Base-by-base conservation (phyloP, 768 basidiomycete genomes). In the Ephemerocybe angulata region DNA sequence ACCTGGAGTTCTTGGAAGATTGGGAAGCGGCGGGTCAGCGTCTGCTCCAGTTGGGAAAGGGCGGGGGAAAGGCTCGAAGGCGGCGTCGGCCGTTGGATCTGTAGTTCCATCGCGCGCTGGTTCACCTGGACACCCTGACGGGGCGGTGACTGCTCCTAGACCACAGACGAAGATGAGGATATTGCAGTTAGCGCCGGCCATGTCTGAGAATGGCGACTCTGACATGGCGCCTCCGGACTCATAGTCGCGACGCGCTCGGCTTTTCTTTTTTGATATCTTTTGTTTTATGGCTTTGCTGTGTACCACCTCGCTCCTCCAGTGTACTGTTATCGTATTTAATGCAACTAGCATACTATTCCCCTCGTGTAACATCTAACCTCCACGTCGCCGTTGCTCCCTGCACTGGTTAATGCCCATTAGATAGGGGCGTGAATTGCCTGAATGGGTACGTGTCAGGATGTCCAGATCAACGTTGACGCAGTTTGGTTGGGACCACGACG, bases 81-180 rank as follows among this genome's bases (percentile, higher is more conserved):
- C 65, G 24, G 65, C 65, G 11, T 82, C 79, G 7, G 68, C 72
- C 30, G 71, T 74, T 40, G 78, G 75, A 15, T 80, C 81, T 28
- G 70, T 77, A 38, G 80, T 73, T 38, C 79, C 83, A 17, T 86
- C 85, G 52, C 78, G 85, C 35, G 77, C 82, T 50, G 77, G 76
- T 28, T 86, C 84, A 1, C 76, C 72, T 2, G 76, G 74, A 48
- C 57, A 65, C 4, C 60, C 65, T 43, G 65, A 72, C 29, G 56
- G 63, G 44, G 63, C 67, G n/a, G 71, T 68, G 46, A 54, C 63
- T n/a, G 52, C 38, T 24, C 71, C 76, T 5, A 77, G 79, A 42
- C 77, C 80, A 17, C 83, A 82, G 28, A 82, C 85, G 25, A 86
- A 85, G 66, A 85, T 87, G 85, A 75, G 85, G 55, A 84, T 79